A percentile compares a stretch with the other conserved stretches of the same genome.
phyloP scores from a whole-genome alignment of 805 yeast genomes.

The Priceomyces castillae region DNA sequence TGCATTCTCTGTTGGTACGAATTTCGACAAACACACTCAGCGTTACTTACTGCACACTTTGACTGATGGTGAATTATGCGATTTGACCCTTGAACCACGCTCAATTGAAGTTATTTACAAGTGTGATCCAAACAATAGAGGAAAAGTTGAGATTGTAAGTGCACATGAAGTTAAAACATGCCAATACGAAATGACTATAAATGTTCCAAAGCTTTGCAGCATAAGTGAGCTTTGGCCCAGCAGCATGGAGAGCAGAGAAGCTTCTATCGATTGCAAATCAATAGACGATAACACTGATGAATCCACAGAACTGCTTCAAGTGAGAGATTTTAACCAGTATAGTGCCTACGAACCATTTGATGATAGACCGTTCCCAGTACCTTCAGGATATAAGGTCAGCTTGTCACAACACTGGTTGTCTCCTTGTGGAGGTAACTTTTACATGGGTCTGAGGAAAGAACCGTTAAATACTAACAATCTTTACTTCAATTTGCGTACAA shows the following conservation, averaged over 20 bases:
- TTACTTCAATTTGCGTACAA: conserved; percentile 22
- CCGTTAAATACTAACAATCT: conserved; percentile 10
- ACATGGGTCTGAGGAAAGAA: conserved; percentile 20
- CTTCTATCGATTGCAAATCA: conserved; percentile 29
- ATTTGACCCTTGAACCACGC: conserved; percentile 52
- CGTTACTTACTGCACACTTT: conserved; percentile 38
- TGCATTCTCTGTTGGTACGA: conserved; percentile 13
- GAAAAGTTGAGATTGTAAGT: conserved; percentile 27
- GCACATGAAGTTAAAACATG: conserved; percentile 57
- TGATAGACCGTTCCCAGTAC: conserved; percentile 20
- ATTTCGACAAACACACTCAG: conserved; percentile 15
- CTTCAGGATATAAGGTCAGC: conserved; percentile 23
- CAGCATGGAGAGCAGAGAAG: conserved; percentile 20
- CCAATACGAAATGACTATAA: conserved; percentile 50
- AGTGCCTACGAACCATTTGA: conserved; percentile 8
- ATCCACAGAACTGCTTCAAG: neutral
- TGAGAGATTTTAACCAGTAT: conserved; percentile 15
- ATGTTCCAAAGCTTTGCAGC: conserved; percentile 50
- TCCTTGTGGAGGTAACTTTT: conserved; percentile 34
- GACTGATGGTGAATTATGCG: conserved; percentile 55
- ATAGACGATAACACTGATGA: conserved; percentile 2
- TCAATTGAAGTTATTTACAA: conserved; percentile 53
- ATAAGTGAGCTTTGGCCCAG: conserved; percentile 31
- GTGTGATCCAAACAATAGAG: conserved; percentile 42
- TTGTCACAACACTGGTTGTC: conserved; percentile 22